Percentiles rank a stretch among this genome's conserved stretches.
Conservation (phyloP, 2,329 filamentous ascomycete species). For the Cordyceps cateniannulata region DNA sequence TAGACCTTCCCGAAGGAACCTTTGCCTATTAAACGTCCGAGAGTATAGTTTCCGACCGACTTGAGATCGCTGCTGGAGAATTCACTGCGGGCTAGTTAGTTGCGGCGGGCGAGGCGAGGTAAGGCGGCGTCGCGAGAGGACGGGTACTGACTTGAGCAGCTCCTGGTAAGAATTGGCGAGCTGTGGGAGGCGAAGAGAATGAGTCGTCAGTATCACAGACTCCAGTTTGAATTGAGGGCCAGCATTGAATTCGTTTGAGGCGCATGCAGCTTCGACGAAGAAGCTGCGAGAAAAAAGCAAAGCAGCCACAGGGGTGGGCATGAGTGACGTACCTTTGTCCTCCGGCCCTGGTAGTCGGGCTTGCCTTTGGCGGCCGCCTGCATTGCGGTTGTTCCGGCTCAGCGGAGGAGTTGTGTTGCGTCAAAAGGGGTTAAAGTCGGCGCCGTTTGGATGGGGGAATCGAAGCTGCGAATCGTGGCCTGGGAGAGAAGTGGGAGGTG, state of each 20-base stretch:
- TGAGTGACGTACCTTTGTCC: conserved; percentile 46
- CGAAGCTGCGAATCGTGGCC: not conserved
- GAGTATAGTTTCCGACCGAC: conserved; percentile 88
- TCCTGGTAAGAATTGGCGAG: conserved; percentile 96
- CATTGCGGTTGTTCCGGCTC: not conserved
- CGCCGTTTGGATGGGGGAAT: not conserved
- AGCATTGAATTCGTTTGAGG: not conserved
- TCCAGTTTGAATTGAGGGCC: not conserved
- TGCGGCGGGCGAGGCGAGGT: not conserved
- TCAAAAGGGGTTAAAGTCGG: not conserved
- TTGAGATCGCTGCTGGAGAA: conserved; percentile 88
- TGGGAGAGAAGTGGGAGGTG: not conserved
- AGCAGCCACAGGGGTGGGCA: not conserved
- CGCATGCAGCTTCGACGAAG: not conserved
- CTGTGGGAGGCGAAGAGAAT: conserved; percentile 36
- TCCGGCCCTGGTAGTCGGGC: conserved; percentile 52
- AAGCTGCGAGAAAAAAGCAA: not conserved
- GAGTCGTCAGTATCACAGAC: not conserved
- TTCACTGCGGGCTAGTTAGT: conserved; percentile 55
- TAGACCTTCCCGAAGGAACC: conserved; percentile 99
- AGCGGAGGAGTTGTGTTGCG: not conserved
- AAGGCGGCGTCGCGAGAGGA: conserved; percentile 14
- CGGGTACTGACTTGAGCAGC: conserved; percentile 71
- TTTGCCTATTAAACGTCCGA: conserved; percentile 90
- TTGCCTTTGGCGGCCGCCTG: conserved; percentile 42